These are phyloP conservation scores for Fusarium tupiense DNA, from an alignment of 2,329 filamentous ascomycete genomes.

Conservation along the genomic window DNA sequence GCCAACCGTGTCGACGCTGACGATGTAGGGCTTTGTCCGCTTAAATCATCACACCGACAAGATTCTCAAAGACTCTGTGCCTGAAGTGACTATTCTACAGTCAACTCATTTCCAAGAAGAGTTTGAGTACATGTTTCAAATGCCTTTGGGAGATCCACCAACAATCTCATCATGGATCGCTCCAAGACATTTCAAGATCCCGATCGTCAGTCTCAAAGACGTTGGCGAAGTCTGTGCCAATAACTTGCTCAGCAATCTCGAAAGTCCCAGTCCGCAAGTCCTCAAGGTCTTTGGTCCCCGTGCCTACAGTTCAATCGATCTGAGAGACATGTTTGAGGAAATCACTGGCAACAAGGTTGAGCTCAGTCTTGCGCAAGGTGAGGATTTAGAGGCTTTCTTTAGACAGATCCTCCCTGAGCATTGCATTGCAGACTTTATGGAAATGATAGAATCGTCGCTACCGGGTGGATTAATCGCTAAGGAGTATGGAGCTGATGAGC, in stretches of 20 bases:
- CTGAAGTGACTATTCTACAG: slow-evolving; percentile 35
- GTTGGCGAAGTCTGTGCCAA: slow-evolving; percentile 40
- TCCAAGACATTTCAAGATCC: slow-evolving; percentile 41
- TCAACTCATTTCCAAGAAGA: slow-evolving; percentile 36
- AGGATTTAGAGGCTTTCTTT: slow-evolving; percentile 37
- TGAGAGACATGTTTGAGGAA: slow-evolving; percentile 41
- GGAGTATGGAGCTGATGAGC: slow-evolving; percentile 36
- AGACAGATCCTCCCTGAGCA: slow-evolving; percentile 28
- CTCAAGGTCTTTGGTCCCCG: slow-evolving; percentile 44
- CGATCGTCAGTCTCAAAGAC: slow-evolving; percentile 47
- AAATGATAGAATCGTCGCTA: slow-evolving; percentile 40
- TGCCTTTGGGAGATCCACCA: slow-evolving; percentile 27
- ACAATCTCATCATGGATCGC: slow-evolving; percentile 40
- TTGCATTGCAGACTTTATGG: slow-evolving; percentile 39
- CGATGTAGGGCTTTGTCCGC: slow-evolving; percentile 36
- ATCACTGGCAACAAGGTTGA: slow-evolving; percentile 37
- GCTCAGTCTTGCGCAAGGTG: slow-evolving; percentile 32
- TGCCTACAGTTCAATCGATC: slow-evolving; percentile 42
- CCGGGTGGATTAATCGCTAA: slow-evolving; percentile 41
- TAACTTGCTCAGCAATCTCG: slow-evolving; percentile 25
- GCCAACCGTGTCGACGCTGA: background rate
- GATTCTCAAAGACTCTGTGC: slow-evolving; percentile 13
- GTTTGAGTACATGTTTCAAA: slow-evolving; percentile 28
- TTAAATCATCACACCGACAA: slow-evolving; percentile 35
- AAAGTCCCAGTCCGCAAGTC: background rate